These are phyloP conservation scores for Kluyveromyces nonfermentans DNA, from an alignment of 805 yeast species.

Conservation along the genomic window DNA sequence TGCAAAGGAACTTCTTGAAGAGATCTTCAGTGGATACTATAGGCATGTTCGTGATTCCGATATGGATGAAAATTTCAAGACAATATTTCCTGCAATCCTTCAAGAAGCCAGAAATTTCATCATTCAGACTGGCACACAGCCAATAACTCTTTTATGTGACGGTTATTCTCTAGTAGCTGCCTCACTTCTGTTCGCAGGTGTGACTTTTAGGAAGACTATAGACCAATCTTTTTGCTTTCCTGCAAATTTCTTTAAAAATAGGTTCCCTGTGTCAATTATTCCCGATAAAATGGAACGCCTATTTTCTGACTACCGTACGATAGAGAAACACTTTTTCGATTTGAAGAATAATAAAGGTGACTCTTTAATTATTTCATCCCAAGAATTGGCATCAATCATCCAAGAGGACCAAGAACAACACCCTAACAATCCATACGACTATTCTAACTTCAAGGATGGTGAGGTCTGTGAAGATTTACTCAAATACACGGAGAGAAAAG, in stretches of 20 bases:
- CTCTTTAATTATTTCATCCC: slow-evolving; percentile 17
- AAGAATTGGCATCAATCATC: slow-evolving; percentile 17
- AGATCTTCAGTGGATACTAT: slow-evolving; percentile 26
- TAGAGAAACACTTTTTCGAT: slow-evolving; percentile 29
- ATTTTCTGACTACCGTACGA: slow-evolving; percentile 21
- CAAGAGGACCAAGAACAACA: slow-evolving; percentile 13
- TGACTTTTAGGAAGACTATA: slow-evolving; percentile 21
- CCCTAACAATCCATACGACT: slow-evolving; percentile 14
- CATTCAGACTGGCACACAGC: slow-evolving; percentile 30
- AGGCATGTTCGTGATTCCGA: slow-evolving; percentile 24
- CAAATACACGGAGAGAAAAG: slow-evolving; percentile 20
- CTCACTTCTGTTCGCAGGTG: slow-evolving; percentile 25
- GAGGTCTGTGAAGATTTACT: slow-evolving; percentile 23
- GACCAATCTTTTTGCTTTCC: slow-evolving; percentile 25
- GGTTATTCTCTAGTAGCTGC: slow-evolving; percentile 25
- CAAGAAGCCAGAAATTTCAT: slow-evolving; percentile 28
- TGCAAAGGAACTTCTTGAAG: slow-evolving; percentile 29
- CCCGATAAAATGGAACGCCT: slow-evolving; percentile 17
- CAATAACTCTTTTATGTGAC: slow-evolving; percentile 27
- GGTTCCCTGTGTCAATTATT: slow-evolving; percentile 19
- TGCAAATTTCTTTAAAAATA: slow-evolving; percentile 21
- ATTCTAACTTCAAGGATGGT: slow-evolving; percentile 21
- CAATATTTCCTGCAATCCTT: slow-evolving; percentile 23
- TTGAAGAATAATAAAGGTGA: slow-evolving; percentile 29
- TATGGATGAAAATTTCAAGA: slow-evolving; percentile 20